Base-by-base conservation (phyloP, 208 protist genomes). In the Leishmania guyanensis region DNA sequence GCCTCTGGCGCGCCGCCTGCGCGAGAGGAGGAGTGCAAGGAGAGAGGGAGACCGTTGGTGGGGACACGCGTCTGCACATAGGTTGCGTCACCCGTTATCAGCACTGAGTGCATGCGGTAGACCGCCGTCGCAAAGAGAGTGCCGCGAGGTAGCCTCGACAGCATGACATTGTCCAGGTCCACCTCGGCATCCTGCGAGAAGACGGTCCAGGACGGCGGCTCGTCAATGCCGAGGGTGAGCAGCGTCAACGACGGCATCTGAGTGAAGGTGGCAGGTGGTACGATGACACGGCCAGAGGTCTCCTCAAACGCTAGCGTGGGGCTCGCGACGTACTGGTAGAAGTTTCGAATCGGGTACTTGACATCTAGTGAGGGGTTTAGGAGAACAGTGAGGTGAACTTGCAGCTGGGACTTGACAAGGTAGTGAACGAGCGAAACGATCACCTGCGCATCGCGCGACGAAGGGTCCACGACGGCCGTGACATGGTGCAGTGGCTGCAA, bases 121-220 rank as follows among this genome's bases (percentile, higher is more conserved):
- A 84, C 82, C 4, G 97, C 96, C 16, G 78, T 77, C 29, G 99
- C 79, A 16, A 84, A 85, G 6, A 71, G 77, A 26, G 84, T 81
- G 5, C 83, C 73, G 22, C 58, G 83, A 36, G 86, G 87, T 26
- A 93, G 94, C 71, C 77, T 86, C 0, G 84, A 87, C 1, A 99
- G 94, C n/a, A 93, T 81, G 77, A 99, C 94, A 89, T 99, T 99
- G 89, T 99, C 98, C 54, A 99, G 84, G 84, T 99, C 99, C 77
- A 97, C 86, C 78, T 90, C 85, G 2, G 97, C 89, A 4, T 87
- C 84, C 39, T 90, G 79, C 5, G 92, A 81, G 77, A 98, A 92
- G 6, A 99, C 90, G 4, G 96, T 90, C 97, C 97, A 99, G 56
- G 92, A 88, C 54, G 97, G 87, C 50, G 98, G 96, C 56, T 95